Percentiles rank a stretch among this genome's conserved stretches.
phyloP scores from a whole-genome alignment of 345 rosid species.

The Arabidopsis thaliana region TAIR10.1 NC_003071.7:397001-397500 shows the following conservation, averaged over 20 bases:
- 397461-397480: conserved; percentile 55
- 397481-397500: conserved; percentile 69
- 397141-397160: conserved; percentile 61
- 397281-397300: conserved; percentile 56
- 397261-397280: not conserved
- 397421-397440: not conserved
- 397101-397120: conserved; percentile 82
- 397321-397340: conserved; percentile 83
- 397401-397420: not conserved
- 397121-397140: conserved; percentile 48
- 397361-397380: conserved; percentile 1
- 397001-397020: conserved; percentile 33
- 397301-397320: conserved; percentile 83
- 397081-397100: conserved; percentile 67
- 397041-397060: conserved; percentile 58
- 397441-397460: conserved; percentile 71
- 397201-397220: conserved; percentile 39
- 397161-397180: conserved; percentile 88
- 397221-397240: conserved; percentile 5
- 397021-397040: conserved; percentile 62
- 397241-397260: not conserved
- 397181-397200: conserved; percentile 70
- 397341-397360: conserved; percentile 66
- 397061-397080: conserved; percentile 41
- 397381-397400: not conserved